Percentiles rank a stretch among this genome's conserved stretches.
These are phyloP conservation scores for Pyrenochaeta sp. DNA, from an alignment of 2,329 filamentous ascomycete genomes.

Conservation along the genomic window DNA sequence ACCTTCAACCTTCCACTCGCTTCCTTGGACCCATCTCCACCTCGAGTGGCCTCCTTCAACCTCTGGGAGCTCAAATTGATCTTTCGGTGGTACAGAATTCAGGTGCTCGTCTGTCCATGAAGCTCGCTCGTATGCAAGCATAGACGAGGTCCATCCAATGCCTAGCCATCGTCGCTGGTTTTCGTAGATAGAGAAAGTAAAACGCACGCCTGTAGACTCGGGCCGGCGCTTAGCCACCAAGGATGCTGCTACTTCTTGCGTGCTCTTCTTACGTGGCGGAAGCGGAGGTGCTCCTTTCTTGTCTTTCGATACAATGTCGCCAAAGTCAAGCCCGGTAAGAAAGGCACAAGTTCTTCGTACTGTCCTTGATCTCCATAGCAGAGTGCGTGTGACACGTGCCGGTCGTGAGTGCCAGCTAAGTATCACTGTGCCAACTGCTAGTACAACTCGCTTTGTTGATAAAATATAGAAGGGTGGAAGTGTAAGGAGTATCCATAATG, in stretches of 20 bases:
- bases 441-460: constrained; percentile 81
- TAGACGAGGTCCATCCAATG: constrained; percentile 89
- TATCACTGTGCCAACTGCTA: constrained; percentile 85
- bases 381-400: constrained; percentile 81
- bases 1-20: constrained; percentile 87
- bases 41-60: constrained; percentile 69
- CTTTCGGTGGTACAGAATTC: constrained; percentile 78
- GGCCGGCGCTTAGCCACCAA: constrained; percentile 52
- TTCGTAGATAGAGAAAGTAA: constrained; percentile 96
- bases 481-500: constrained; percentile 85
- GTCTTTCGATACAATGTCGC: constrained; percentile 49
- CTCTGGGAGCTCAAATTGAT: constrained; percentile 74
- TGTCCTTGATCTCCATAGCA: constrained; percentile 87
- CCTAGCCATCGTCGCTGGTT: constrained; percentile 96
- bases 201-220: constrained; percentile 80
- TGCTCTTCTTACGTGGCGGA: constrained; percentile 55
- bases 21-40: constrained; percentile 86
- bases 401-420: constrained; percentile 93
- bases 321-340: constrained; percentile 82
- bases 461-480: constrained; percentile 84
- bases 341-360: constrained; percentile 74
- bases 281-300: constrained; percentile 47
- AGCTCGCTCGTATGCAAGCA: constrained; percentile 88
- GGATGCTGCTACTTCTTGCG: constrained; percentile 58
- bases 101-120: constrained; percentile 97